A percentile compares a stretch with the other conserved stretches of the same genome.
phyloP scores from a whole-genome alignment of 805 yeast species.

The Kuraishia capsulata region DNA sequence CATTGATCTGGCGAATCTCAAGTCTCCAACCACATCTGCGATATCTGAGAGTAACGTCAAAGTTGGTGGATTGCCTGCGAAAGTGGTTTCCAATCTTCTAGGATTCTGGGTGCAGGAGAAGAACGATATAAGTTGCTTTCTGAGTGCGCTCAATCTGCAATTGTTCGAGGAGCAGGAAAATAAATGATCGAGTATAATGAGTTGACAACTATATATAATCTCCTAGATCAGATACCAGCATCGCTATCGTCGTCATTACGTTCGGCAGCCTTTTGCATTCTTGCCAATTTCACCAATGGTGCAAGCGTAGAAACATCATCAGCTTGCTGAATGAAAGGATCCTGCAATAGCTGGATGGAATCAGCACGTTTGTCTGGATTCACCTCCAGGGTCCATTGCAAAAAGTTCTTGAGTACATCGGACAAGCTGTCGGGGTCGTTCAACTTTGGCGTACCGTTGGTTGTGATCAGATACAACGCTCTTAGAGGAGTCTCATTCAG shows the following conservation, averaged over 20 bases:
- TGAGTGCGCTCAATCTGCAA: conserved; percentile 65
- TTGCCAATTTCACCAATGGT: conserved; percentile 67
- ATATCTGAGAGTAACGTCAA: conserved; percentile 39
- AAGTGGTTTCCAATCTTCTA: conserved; percentile 35
- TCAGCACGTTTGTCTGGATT: conserved; percentile 74
- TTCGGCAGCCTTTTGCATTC: conserved; percentile 46
- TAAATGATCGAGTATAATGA: background rate
- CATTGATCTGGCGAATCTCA: conserved; percentile 33
- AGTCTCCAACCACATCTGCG: conserved; percentile 30
- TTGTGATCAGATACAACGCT: conserved; percentile 68
- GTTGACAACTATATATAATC: background rate
- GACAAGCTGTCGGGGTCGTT: conserved; percentile 77
- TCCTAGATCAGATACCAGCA: background rate
- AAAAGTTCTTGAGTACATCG: conserved; percentile 53
- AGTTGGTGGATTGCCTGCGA: background rate
- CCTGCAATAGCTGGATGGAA: conserved; percentile 62
- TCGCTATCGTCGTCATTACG: conserved; percentile 13
- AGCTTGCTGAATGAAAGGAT: conserved; percentile 54
- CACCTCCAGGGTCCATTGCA: conserved; percentile 74
- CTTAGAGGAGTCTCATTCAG: conserved; percentile 71
- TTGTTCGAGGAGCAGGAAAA: conserved; percentile 34
- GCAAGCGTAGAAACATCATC: conserved; percentile 55
- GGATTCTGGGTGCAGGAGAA: conserved; percentile 60
- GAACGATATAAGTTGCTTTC: conserved; percentile 66
- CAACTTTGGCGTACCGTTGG: conserved; percentile 81